phyloP scores from a whole-genome alignment of 257 asterid species.

The Lithospermum erythrorhizon region DNA sequence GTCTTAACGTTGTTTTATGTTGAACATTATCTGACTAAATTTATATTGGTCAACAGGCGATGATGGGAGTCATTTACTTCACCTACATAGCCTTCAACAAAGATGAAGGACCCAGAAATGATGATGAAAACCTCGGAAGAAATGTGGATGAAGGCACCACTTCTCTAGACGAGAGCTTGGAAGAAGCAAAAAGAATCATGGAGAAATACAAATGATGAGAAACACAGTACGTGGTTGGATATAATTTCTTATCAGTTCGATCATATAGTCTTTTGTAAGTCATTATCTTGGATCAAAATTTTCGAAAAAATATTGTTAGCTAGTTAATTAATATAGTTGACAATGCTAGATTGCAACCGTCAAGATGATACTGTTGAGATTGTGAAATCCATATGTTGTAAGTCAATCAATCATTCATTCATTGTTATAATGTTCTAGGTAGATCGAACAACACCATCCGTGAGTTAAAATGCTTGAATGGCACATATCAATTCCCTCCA shows the following conservation, averaged over 20 bases:
- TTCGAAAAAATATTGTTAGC: neutral
- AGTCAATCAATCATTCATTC: too few species aligned
- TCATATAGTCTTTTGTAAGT: neutral
- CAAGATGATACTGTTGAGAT: neutral
- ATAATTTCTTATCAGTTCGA: too few species aligned
- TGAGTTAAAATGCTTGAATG: too few species aligned
- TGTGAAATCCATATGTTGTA: neutral
- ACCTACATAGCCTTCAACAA: slow-evolving; percentile 73
- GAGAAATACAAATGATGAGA: slow-evolving; percentile 64
- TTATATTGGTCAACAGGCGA: slow-evolving; percentile 41
- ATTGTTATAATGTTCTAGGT: too few species aligned
- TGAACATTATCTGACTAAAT: neutral
- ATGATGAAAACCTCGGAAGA: neutral
- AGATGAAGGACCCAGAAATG: slow-evolving; percentile 50
- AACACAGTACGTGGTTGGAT: neutral
- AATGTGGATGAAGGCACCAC: slow-evolving; percentile 35
- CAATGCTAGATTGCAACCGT: neutral
- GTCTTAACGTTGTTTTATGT: too few species aligned
- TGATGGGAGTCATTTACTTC: slow-evolving; percentile 83
- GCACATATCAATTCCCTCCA: too few species aligned
- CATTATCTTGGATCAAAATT: neutral
- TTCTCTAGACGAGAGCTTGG: slow-evolving; percentile 72
- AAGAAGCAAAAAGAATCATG: slow-evolving; percentile 91
- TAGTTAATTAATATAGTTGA: neutral
- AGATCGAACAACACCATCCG: too few species aligned